phyloP scores from a whole-genome alignment of 2,329 filamentous ascomycete genomes.

The Calonectria crousiana region DNA sequence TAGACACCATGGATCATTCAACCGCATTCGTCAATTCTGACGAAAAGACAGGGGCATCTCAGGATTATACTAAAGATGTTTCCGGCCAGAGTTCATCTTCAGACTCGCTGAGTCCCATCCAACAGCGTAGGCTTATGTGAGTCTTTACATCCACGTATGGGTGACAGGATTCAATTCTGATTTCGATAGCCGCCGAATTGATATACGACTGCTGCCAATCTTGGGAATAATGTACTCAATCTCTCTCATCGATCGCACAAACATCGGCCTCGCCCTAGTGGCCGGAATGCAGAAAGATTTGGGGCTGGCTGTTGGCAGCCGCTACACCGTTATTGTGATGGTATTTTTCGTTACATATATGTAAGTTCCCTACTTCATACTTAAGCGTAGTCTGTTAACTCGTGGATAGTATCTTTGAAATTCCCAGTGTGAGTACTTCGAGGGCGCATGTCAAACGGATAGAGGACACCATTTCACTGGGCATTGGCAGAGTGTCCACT shows the following conservation, averaged over 20 bases:
- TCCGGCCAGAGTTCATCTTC: not conserved
- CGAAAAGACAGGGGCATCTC: not conserved
- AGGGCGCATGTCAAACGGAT: not conserved
- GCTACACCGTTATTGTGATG: constrained; percentile 20
- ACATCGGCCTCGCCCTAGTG: constrained; percentile 8
- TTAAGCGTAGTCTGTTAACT: not conserved
- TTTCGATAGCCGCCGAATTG: constrained; percentile 13
- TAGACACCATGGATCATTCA: not conserved
- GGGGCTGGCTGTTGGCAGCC: constrained; percentile 4
- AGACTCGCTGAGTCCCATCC: not conserved
- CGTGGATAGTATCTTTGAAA: not conserved
- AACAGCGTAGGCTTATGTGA: not conserved
- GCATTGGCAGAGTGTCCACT: no score
- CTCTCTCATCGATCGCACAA: constrained; percentile 20
- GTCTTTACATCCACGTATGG: not conserved
- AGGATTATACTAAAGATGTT: not conserved
- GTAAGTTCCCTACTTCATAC: not conserved
- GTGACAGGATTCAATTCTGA: not conserved
- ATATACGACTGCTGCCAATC: constrained; percentile 9
- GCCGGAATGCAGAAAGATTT: constrained; percentile 21
- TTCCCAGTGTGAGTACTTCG: constrained; percentile 8
- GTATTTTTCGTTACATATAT: constrained; percentile 19
- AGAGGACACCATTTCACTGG: no score
- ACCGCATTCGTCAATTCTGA: not conserved
- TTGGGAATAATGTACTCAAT: constrained; percentile 23